Evolutionary conservation across 352 stramenopile species (phyloP), one percentile per base, ranked within the genome.

Genomic region (Lagenidium giganteum): DNA sequence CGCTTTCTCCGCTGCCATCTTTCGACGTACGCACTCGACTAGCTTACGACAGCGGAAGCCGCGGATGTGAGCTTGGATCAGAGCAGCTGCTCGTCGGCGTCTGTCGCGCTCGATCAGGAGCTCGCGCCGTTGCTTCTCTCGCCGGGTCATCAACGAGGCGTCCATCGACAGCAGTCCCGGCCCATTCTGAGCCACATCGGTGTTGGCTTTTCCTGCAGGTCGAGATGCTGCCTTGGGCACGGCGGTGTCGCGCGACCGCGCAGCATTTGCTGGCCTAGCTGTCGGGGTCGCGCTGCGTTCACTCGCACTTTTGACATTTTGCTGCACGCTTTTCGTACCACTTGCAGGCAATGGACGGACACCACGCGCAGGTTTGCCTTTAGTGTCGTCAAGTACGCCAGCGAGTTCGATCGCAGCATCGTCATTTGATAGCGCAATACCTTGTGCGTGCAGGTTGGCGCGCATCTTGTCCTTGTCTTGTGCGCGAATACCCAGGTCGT

Each of bases 31-130:
- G 26, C 56, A 55, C 3, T 57, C 51, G 9, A 54, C 64, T 14
- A 79, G 62, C 21, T 67, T 67, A 8, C 61, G 57, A 36, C 48
- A 47, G 1, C 57, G 64, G 33, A 76, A 74, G 3, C 54, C 60
- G 3, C 68, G 65, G 26, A 80, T 82, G 1, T 47, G 45, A 13
- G 57, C 27, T 43, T 84, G 71, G 27, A 84, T 79, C 6, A 62
- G 26, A 33, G 57, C 40, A 3, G 71, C 63, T 3, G 71, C 71
- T 20, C 42, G 45, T 11, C 70, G 60, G 5, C 70, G 70, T 38
- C 51, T 49, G 30, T 81, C 47, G 3, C 42, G 43, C 26, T 67
- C 53, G 6, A 54, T 33, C 8, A 39, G 36, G 5, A 14, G 42
- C 8, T 33, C 18, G 6, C 7, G 12, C 6, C 22, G 27, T 17